Conservation (phyloP, 345 rosid species). For the Brassica carinata region DNA sequence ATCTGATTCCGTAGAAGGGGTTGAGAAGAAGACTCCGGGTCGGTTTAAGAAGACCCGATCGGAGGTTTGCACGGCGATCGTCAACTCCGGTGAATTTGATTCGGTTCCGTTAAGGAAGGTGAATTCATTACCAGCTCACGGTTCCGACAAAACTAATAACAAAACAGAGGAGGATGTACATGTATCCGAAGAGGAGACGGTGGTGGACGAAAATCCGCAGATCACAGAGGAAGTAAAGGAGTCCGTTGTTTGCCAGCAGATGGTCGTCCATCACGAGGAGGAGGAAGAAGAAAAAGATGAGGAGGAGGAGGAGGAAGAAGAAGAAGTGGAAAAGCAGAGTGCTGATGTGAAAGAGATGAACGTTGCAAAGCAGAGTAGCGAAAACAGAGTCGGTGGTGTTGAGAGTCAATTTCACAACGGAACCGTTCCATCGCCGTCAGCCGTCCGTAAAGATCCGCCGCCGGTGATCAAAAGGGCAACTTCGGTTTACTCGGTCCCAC, state of each 20-base stretch:
- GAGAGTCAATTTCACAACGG: conserved; percentile 49
- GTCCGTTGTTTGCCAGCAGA: conserved; percentile 37
- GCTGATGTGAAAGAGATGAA: conserved; percentile 61
- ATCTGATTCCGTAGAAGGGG: conserved; percentile 49
- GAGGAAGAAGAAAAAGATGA: conserved; percentile 41
- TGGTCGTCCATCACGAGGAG: conserved; percentile 23
- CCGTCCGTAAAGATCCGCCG: conserved; percentile 52
- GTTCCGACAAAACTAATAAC: conserved; percentile 32
- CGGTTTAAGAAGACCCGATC: conserved; percentile 45
- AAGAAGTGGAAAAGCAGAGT: conserved; percentile 45
- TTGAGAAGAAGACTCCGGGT: conserved; percentile 51
- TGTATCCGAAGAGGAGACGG: conserved; percentile 37
- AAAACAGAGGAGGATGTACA: conserved; percentile 46
- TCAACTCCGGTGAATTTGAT: conserved; percentile 40
- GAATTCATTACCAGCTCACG: conserved; percentile 41
- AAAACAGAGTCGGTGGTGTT: conserved; percentile 39
- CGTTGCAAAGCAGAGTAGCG: conserved; percentile 35
- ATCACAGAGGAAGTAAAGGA: conserved; percentile 52
- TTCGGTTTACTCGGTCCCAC: conserved; percentile 41
- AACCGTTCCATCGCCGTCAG: conserved; percentile 44
- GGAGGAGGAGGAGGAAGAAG: neutral
- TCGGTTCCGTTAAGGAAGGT: conserved; percentile 36
- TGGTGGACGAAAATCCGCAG: conserved; percentile 35
- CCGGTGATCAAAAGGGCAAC: conserved; percentile 51
- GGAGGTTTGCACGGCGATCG: conserved; percentile 33